These are phyloP conservation scores for Inonotus obliquus DNA, from an alignment of 1,284 basidiomycete genomes.

Conservation along the genomic window DNA sequence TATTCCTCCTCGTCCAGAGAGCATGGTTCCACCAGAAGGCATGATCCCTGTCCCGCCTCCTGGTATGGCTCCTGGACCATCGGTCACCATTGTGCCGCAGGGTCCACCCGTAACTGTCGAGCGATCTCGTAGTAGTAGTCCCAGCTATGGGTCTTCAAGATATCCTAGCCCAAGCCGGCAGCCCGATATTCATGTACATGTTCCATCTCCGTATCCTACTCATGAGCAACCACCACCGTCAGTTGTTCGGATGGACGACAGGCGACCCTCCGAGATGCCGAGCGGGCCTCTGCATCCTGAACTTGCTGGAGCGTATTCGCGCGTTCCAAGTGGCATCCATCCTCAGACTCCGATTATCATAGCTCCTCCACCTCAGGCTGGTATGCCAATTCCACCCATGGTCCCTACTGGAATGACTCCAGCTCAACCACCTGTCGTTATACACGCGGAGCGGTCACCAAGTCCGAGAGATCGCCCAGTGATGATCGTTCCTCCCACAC, in stretches of 20 bases:
- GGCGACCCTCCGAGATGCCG: background rate
- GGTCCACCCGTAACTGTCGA: background rate
- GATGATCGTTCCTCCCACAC: background rate
- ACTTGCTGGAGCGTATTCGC: background rate
- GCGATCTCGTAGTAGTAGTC: background rate
- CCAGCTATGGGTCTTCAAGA: background rate
- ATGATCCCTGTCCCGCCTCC: constrained; percentile 12
- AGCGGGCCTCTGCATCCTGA: background rate
- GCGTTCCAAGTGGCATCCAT: background rate
- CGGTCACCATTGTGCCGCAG: background rate
- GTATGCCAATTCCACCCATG: constrained; percentile 1
- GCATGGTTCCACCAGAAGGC: background rate
- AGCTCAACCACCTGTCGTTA: constrained; percentile 4
- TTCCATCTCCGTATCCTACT: constrained; percentile 3
- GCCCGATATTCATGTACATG: constrained; percentile 2
- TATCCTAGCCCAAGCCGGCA: background rate
- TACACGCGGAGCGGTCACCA: background rate
- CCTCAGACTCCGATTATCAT: constrained; percentile 22
- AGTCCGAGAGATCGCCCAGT: background rate
- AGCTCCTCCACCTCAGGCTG: constrained; percentile 21
- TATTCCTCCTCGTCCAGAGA: constrained; percentile 9
- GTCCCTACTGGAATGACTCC: constrained; percentile 1
- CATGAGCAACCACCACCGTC: background rate
- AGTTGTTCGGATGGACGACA: background rate
- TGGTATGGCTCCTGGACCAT: background rate